Conservation (phyloP, 257 asterid species). For the Solanum neorickii region DNA sequence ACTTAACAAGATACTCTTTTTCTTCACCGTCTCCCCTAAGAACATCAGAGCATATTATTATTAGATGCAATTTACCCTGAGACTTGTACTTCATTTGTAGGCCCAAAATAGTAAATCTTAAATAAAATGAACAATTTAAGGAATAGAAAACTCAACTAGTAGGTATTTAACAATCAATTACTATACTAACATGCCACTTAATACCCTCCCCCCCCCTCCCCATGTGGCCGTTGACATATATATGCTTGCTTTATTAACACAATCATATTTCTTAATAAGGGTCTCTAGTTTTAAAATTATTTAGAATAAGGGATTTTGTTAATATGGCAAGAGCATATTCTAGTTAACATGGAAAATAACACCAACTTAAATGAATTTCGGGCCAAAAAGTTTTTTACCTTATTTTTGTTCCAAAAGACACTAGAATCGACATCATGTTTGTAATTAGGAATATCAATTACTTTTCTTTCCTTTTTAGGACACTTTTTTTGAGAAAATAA, state of each 20-base stretch:
- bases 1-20: conserved; percentile 87
- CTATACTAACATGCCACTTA: background rate
- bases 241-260: background rate
- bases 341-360: background rate
- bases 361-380: background rate
- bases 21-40: conserved; percentile 53
- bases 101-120: background rate
- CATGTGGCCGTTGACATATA: background rate
- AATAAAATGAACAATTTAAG: background rate
- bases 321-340: background rate
- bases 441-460: background rate
- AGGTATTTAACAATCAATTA: background rate
- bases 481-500: background rate
- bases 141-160: background rate
- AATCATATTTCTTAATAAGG: background rate
- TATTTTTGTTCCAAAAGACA: background rate
- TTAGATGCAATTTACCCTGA: background rate
- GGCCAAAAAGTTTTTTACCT: background rate
- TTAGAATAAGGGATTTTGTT: background rate
- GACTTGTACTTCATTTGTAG: background rate
- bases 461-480: background rate
- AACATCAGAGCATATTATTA: background rate
- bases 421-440: background rate
- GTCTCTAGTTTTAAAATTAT: background rate
- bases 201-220: background rate